Base-by-base conservation (phyloP, 495 filamentous ascomycete species). In the Lentithecium fluviatile region DNA sequence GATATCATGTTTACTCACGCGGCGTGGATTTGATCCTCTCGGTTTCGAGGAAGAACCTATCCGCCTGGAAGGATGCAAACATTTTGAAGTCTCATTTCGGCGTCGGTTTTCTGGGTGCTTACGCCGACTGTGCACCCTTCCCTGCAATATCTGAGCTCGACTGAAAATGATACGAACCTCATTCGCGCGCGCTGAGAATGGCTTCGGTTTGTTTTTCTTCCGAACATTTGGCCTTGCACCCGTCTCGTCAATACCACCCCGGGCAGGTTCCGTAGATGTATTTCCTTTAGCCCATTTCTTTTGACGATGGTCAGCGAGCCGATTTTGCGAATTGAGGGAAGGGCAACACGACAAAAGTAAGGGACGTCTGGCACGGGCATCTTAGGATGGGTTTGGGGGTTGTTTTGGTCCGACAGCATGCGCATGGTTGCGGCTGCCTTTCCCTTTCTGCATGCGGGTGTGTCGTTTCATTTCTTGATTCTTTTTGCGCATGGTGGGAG, bases 91-190 rank as follows among this genome's bases (percentile, higher is more conserved):
- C 46, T 66, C 58, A 56, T 61, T 62, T 51, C 60, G 65, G 65
- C 65, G 65, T 68, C 65, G 46, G 48, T 60, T 58, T 64, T 48
- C 37, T 56, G 53, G 57, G 40, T 62, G 57, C 36, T 45, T 32
- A 58, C 40, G 38, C 55, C 50, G 55, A 55, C 60, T 67, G 65
- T 58, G 60, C 48, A 60, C 29, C 55, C 58, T 40, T 56, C 58
- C 43, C 50, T 58, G 52, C 54, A 45, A 38, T 52, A 38, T 48
- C 51, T 67, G 53, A 52, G 54, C 64, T 64, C 60, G 65, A 36
- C 60, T 52, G 54, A 67, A 63, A 56, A 60, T 57, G 60, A 63
- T 50, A 54, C 49, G 58, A 55, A 62, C 47, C 34, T 67, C 65
- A 64, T 58, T 56, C 64, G 5, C 26, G 43, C 45, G 32, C 58